Conservation (phyloP, 768 basidiomycete species). For the Russula foetens region DNA sequence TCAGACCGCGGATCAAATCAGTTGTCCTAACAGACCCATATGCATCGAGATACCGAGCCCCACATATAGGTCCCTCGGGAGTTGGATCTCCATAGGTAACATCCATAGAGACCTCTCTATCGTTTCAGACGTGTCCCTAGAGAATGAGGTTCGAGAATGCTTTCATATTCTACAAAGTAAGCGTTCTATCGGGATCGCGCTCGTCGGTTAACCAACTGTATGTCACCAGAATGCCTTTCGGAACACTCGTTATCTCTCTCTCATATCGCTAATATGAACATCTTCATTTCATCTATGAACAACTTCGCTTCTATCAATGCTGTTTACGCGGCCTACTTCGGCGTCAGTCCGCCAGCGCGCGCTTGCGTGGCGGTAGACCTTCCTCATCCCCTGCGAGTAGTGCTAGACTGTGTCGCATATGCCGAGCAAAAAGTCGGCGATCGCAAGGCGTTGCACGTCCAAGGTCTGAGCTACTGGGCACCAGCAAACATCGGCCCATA, state of each 20-base stretch:
- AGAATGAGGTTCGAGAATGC: slow-evolving; percentile 64
- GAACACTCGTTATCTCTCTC: slow-evolving; percentile 42
- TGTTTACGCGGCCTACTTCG: slow-evolving; percentile 77
- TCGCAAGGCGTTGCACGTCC: slow-evolving; percentile 83
- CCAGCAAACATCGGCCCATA: slow-evolving; percentile 99
- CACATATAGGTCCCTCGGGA: slow-evolving; percentile 31
- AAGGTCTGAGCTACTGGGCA: slow-evolving; percentile 96
- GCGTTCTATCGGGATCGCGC: slow-evolving; percentile 6
- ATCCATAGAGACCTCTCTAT: slow-evolving; percentile 30
- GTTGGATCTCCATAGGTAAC: slow-evolving; percentile 69
- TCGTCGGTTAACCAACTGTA: neutral
- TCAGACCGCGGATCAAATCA: neutral
- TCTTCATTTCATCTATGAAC: slow-evolving; percentile 77
- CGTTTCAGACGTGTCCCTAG: slow-evolving; percentile 37
- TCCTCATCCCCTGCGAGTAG: slow-evolving; percentile 45
- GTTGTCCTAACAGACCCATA: slow-evolving; percentile 12
- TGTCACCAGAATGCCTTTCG: slow-evolving; percentile 43
- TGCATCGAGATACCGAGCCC: slow-evolving; percentile 1
- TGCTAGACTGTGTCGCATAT: slow-evolving; percentile 80
- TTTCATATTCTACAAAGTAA: slow-evolving; percentile 59
- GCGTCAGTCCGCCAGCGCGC: slow-evolving; percentile 84
- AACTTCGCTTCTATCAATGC: slow-evolving; percentile 71
- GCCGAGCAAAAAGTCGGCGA: slow-evolving; percentile 31
- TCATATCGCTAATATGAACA: slow-evolving; percentile 67
- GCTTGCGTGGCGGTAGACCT: slow-evolving; percentile 87